phyloP scores from a whole-genome alignment of 1,139 yeast species.

The Magnusiomyces suaveolens region DNA sequence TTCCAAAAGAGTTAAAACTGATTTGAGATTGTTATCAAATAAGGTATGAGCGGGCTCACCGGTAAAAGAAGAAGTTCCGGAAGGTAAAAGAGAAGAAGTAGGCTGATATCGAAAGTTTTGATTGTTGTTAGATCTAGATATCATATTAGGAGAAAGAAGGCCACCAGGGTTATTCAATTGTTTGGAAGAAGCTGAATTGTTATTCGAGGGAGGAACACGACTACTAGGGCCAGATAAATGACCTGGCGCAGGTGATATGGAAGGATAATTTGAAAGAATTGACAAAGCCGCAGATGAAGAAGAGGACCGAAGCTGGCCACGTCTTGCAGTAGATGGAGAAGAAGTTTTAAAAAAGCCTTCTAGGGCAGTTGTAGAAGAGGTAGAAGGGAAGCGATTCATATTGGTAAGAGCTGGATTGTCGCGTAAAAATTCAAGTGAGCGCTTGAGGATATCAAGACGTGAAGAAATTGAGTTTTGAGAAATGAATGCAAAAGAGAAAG shows the following conservation, averaged over 20 bases:
- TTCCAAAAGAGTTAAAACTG: constrained; percentile 18
- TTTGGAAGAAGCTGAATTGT: neutral
- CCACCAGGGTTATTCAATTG: neutral
- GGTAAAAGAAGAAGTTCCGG: neutral
- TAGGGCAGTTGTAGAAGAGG: constrained; percentile 15
- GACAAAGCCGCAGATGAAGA: constrained; percentile 26
- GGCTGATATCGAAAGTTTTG: neutral
- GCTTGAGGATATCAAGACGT: constrained; percentile 60
- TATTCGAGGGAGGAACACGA: neutral
- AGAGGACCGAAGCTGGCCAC: constrained; percentile 19
- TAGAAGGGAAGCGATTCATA: constrained; percentile 10
- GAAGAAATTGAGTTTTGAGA: constrained; percentile 74
- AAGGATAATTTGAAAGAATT: constrained; percentile 20
- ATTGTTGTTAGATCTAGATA: neutral
- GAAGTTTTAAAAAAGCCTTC: constrained; percentile 12
- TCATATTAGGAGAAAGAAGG: neutral
- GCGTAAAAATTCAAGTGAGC: constrained; percentile 62
- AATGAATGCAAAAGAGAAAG: constrained; percentile 74
- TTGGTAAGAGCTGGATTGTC: constrained; percentile 37
- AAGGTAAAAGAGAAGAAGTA: neutral
- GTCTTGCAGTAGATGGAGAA: neutral
- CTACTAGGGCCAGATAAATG: neutral
- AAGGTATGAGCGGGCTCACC: constrained; percentile 15
- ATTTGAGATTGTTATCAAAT: constrained; percentile 19
- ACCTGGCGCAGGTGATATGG: neutral